Evolutionary conservation across 2,329 filamentous ascomycete genomes (phyloP), one percentile per base, ranked within the genome.

Genomic region (Cladosporium sp.): DNA sequence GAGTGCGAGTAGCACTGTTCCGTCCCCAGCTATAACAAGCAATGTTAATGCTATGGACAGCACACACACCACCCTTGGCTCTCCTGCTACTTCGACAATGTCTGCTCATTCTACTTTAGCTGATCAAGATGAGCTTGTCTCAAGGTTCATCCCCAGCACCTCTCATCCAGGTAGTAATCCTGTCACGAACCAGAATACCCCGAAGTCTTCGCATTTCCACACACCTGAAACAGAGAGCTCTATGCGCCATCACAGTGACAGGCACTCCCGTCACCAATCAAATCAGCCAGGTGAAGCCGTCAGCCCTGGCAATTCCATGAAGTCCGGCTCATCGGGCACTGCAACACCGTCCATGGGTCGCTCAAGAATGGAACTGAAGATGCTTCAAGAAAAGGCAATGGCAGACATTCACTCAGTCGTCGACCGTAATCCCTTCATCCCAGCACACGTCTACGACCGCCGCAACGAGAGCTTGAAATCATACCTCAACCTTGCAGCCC

Each of bases 391-490:
- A 45, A 71, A 71, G 56, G 68, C 68, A 15, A 62, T 69, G 10
- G 68, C 68, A 4, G 68, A 70, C 36, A 62, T 65, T 2, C 67
- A 70, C 55, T 64, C 63, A 28, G 56, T 60, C 19, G 64, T 62
- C 4, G 67, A 67, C 32, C 58, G 61, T 8, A 62, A 65, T 37
- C 68, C 69, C 3, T 50, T 63, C 13, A 60, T 71, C 1, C 69
- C 69, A 3, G 63, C 62, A 7, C 66, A 70, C 49, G 63, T 68
- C 39, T 71, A 67, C 58, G 69, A 71, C 56, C 64, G 69, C 4
- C 65, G 68, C 5, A 71, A 71, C 61, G 68, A 70, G 49, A 64
- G 62, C 8, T 58, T 71, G 10, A 70, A 70, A 56, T 70, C 68
- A 1, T 68, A 67, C 57, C 61, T 69, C 50, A 56, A 59, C 42